Base-by-base conservation (phyloP, 1,284 basidiomycete genomes). In the Crepidotus sp. region DNA sequence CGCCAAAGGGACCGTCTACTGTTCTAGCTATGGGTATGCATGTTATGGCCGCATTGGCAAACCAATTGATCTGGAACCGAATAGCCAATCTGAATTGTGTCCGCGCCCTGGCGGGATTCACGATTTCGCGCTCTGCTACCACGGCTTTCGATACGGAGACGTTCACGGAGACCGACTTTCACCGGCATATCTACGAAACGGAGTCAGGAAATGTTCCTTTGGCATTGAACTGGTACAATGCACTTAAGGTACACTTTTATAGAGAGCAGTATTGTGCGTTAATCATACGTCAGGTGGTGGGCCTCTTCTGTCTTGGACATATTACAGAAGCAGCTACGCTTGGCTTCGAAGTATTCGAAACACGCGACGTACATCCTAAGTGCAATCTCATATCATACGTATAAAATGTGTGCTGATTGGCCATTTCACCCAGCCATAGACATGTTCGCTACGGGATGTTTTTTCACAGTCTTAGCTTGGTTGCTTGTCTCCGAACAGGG, bases 381-480 rank as follows among this genome's bases (percentile, higher is more conserved):
- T 81, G 56, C 46, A 29, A 29, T 25, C 6, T 52, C 17, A 22
- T 38, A n/a, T 14, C 50, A 17, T 35, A 18, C 34, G 10, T 26
- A n/a, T 6, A 15, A 6, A 13, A 14, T 13, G 24, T 29, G 40
- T 18, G 26, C 35, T 40, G 27, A 48, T 22, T 48, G 29, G 3
- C 9, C 2, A 14, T 48, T 18, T 25, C 25, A 34, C 29, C 6
- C 37, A 82, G 80, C 55, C 79, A 82, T 60, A 66, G 80, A 29
- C 79, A 80, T 55, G 71, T 73, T 31, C 79, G 80, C 35, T 83
- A 76, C 57, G 70, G 69, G 0, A 61, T 81, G 2, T 83, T 82
- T 60, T 83, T 80, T 58, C 81, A 83, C 53, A 76, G 69, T 52
- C 62, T 83, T 21, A 71, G 80, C 0, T 60, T 83, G 62, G 70